Evolutionary conservation across 2,329 filamentous ascomycete species (phyloP).

Genomic region (Meredithiella fracta): DNA sequence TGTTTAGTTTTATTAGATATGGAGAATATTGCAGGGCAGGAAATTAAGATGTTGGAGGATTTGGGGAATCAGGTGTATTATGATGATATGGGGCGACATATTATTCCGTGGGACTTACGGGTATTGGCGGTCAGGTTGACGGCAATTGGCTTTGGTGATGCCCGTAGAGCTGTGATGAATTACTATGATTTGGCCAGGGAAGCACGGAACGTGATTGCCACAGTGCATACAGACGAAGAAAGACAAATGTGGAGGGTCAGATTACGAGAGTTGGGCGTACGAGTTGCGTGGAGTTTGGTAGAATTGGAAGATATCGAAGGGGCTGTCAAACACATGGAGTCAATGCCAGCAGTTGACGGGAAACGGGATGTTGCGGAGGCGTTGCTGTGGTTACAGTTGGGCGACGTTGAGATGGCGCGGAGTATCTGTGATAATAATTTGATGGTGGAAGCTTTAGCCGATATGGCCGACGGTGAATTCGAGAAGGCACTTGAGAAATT

Average conservation of each 20-base stretch:
- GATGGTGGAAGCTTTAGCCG: conserved; percentile 50
- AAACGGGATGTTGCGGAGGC: conserved; percentile 35
- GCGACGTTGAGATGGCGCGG: conserved; percentile 55
- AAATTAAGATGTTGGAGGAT: conserved; percentile 47
- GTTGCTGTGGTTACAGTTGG: conserved; percentile 62
- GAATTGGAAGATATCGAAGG: conserved; percentile 81
- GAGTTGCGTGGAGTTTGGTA: conserved; percentile 49
- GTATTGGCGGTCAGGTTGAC: conserved; percentile 71
- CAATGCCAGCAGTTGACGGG: conserved; percentile 29
- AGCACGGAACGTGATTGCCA: conserved; percentile 45
- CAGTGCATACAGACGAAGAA: conserved; percentile 31
- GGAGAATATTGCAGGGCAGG: conserved; percentile 49
- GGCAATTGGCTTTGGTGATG: conserved; percentile 71
- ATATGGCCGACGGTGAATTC: conserved; percentile 66
- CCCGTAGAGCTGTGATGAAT: conserved; percentile 68
- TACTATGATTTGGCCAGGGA: conserved; percentile 79
- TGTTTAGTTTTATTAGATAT: conserved; percentile 68
- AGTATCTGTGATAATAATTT: conserved; percentile 25
- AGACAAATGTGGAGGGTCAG: conserved; percentile 52
- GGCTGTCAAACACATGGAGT: conserved; percentile 55
- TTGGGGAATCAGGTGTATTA: conserved; percentile 38
- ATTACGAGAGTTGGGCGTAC: conserved; percentile 57
- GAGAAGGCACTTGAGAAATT: conserved; percentile 25
- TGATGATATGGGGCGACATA: conserved; percentile 38
- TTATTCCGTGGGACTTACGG: conserved; percentile 77